A percentile compares a stretch with the other conserved stretches of the same genome.
phyloP scores from a whole-genome alignment of 805 yeast species.

The Maudiozyma barnettii region DNA sequence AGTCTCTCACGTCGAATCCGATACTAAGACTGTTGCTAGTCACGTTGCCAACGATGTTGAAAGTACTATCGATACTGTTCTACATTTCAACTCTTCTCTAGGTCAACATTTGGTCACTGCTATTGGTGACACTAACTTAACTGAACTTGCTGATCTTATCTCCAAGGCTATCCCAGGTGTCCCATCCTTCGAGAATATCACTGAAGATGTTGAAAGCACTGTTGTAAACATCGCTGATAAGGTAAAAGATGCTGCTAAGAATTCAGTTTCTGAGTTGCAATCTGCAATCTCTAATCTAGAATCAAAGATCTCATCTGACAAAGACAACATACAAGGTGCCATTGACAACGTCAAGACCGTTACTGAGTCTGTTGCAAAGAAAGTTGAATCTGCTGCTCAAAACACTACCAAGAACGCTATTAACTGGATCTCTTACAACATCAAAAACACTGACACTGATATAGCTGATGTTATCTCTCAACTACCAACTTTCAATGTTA shows the following conservation, averaged over 20 bases:
- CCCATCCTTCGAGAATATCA: not conserved
- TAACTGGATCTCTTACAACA: not conserved
- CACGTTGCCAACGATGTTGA: not conserved
- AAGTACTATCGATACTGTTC: not conserved
- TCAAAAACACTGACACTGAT: not conserved
- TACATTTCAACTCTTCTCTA: constrained; percentile 1
- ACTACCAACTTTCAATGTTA: not conserved
- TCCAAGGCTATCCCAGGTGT: constrained; percentile 1
- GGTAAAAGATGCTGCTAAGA: not conserved
- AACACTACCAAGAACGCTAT: not conserved
- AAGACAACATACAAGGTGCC: not conserved
- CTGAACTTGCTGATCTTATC: not conserved
- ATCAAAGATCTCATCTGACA: not conserved
- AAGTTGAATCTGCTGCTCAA: not conserved
- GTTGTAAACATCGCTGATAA: not conserved
- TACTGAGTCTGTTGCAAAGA: not conserved
- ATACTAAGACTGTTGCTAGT: not conserved
- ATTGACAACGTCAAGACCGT: not conserved
- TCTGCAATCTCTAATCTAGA: not conserved
- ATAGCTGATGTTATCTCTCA: not conserved
- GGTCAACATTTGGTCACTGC: constrained; percentile 1
- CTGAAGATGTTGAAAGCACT: not conserved
- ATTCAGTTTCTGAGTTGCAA: not conserved
- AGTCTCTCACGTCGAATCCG: not conserved
- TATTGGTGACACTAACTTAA: not conserved